Base-by-base conservation (phyloP, 73 alveolate species). In the Durusdinium trenchii region DNA sequence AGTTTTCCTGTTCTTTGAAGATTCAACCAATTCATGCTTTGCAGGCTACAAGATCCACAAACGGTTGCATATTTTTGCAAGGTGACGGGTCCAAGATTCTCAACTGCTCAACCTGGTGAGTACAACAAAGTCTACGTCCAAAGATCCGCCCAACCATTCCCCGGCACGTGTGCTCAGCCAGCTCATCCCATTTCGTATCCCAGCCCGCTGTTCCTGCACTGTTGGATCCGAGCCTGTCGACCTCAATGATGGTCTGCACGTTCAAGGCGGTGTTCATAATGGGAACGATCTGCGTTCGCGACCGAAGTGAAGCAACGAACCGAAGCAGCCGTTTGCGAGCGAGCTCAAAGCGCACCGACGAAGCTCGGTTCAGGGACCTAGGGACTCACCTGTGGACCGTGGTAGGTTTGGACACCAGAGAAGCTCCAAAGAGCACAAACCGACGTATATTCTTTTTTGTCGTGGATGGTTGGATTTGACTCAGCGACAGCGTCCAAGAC, bases 221-320 rank as follows among this genome's bases (percentile, higher is more conserved):
- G 79, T 10, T 2, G 36, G 26, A 51, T 43, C 42, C 60, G 36
- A 28, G 43, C 94, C 94, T 84, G 75, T 84, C 94, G 4, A 84
- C 94, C 51, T 50, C 73, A 18, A 84, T 84, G 52, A 84, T 51
- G 54, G 94, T 84, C 76, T 84, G 76, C 71, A 84, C 51, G 94
- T 84, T 84, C 94, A 84, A 36, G 18, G 94, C 94, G 28, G 73
- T 10, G 43, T 84, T 84, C 94, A 84, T 84, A 51, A 84, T 84
- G 94, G 94, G 94, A 61, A 84, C 94, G 40, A 51, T 52, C 92
- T 82, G n/a, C 81, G 42, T 3, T n/a, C n/a, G n/a, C n/a, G n/a
- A n/a, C n/a, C n/a, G n/a, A n/a, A n/a, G n/a, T n/a, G n/a, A n/a
- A n/a, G n/a, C n/a, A n/a, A n/a, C n/a, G n/a, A n/a, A n/a, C n/a